A percentile compares a stretch with the other conserved stretches of the same genome.
Conservation (phyloP, 495 filamentous ascomycete species). For the Neurospora sp. region DNA sequence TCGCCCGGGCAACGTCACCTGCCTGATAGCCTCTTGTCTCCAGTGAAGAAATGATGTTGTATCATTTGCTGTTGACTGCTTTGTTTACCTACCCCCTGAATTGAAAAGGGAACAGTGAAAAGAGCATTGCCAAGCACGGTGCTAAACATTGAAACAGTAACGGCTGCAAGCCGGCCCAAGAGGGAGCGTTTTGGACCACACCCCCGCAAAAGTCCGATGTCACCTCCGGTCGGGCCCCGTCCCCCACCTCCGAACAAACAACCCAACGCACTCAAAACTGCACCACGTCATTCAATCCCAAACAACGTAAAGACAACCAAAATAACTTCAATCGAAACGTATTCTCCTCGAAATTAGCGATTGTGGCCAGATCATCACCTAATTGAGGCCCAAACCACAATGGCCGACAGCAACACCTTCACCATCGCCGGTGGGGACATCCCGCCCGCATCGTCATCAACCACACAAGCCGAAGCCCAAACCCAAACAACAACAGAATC, state of each 20-base stretch:
- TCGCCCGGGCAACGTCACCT: not conserved
- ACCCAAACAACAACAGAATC: not conserved
- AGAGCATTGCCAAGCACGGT: not conserved
- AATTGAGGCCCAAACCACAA: not conserved
- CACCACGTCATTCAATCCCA: not conserved
- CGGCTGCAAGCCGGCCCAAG: not conserved
- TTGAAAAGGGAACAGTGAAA: not conserved
- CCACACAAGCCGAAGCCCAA: not conserved
- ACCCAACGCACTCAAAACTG: not conserved
- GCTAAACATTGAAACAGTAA: not conserved
- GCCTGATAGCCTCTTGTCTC: not conserved
- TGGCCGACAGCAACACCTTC: not conserved
- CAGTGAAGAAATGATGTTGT: not conserved
- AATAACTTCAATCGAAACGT: not conserved
- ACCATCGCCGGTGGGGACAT: not conserved
- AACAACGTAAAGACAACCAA: not conserved
- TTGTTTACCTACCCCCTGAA: not conserved
- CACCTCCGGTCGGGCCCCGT: not conserved
- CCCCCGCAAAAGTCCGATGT: not conserved
- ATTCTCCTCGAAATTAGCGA: not conserved
- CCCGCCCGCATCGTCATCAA: not conserved
- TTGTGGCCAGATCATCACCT: not conserved
- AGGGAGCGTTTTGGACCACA: not conserved
- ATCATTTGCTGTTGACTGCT: not conserved
- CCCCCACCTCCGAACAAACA: not conserved